Evolutionary conservation across 2,329 filamentous ascomycete species (phyloP).

Genomic region (Xylariales sp.): DNA sequence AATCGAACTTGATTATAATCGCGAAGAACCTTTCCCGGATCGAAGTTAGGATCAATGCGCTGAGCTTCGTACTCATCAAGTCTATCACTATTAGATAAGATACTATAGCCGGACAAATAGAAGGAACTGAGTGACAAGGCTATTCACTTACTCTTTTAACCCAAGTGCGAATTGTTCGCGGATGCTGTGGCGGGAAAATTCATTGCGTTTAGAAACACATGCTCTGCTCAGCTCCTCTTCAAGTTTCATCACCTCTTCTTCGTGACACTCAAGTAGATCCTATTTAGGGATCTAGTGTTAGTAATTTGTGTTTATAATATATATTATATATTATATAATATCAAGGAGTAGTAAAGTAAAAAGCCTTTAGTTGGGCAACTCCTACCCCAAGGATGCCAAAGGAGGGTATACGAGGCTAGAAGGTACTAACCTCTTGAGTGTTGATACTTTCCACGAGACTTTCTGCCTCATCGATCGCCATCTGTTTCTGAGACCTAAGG

Average conservation of each 20-base stretch:
- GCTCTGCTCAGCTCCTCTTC: slow-evolving; percentile 34
- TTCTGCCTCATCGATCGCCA: slow-evolving; percentile 20
- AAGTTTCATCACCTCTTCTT: slow-evolving; percentile 48
- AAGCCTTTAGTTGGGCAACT: neutral
- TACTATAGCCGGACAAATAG: neutral
- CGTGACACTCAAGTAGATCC: slow-evolving; percentile 48
- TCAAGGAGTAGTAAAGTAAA: neutral
- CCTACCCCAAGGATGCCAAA: neutral
- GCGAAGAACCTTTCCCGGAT: slow-evolving; percentile 62
- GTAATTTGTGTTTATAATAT: neutral
- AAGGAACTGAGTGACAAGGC: neutral
- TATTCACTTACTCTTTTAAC: slow-evolving; percentile 60
- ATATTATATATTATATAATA: no score
- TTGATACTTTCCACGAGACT: slow-evolving; percentile 25
- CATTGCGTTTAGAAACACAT: slow-evolving; percentile 66
- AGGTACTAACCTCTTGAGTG: slow-evolving; percentile 36
- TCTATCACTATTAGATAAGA: slow-evolving; percentile 37
- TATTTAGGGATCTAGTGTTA: neutral
- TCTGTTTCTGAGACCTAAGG: slow-evolving; percentile 23
- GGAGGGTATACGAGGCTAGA: neutral
- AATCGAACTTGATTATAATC: slow-evolving; percentile 67
- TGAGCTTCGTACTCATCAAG: slow-evolving; percentile 64
- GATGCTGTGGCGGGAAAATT: slow-evolving; percentile 63
- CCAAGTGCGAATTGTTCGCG: slow-evolving; percentile 68
- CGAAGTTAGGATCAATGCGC: slow-evolving; percentile 64